These are phyloP conservation scores for Rhizopogon sp. DNA, from an alignment of 768 basidiomycete genomes.

Conservation along the genomic window DNA sequence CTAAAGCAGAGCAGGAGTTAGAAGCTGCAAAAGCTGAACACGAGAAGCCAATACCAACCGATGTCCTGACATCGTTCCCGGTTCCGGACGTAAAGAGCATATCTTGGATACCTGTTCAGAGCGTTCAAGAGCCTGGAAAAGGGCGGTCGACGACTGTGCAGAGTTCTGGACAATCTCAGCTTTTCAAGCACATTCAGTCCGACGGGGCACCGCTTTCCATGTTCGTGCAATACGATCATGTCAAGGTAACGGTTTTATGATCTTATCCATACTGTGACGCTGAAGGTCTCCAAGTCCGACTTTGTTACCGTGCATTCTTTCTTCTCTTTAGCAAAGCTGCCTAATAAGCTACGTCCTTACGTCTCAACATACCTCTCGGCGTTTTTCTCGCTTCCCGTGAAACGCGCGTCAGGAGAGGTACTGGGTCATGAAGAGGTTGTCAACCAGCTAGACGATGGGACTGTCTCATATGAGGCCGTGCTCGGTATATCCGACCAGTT, in stretches of 20 bases:
- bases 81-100: conserved; percentile 89
- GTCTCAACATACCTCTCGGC: conserved; percentile 73
- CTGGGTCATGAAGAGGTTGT: conserved; percentile 88
- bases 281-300: conserved; percentile 59
- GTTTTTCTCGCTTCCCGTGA: conserved; percentile 88
- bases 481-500: conserved; percentile 66
- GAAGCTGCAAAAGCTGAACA: conserved; percentile 86
- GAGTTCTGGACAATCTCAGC: conserved; percentile 31
- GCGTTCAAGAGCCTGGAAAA: conserved; percentile 54
- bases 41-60: conserved; percentile 73
- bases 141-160: conserved; percentile 33
- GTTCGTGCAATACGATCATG: conserved; percentile 92
- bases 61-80: conserved; percentile 81
- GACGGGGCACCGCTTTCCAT: conserved; percentile 75
- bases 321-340: conserved; percentile 71
- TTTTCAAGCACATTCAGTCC: conserved; percentile 57
- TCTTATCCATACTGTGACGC: not conserved
- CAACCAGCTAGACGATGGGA: conserved; percentile 84
- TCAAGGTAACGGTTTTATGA: conserved; percentile 50
- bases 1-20: conserved; percentile 58
- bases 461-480: conserved; percentile 77
- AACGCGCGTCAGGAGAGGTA: conserved; percentile 58
- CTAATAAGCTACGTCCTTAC: conserved; percentile 75
- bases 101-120: conserved; percentile 83
- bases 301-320: conserved; percentile 81